Evolutionary conservation across 768 basidiomycete species (phyloP), one percentile per base, ranked within the genome.

Genomic region (Mycena belliarum): DNA sequence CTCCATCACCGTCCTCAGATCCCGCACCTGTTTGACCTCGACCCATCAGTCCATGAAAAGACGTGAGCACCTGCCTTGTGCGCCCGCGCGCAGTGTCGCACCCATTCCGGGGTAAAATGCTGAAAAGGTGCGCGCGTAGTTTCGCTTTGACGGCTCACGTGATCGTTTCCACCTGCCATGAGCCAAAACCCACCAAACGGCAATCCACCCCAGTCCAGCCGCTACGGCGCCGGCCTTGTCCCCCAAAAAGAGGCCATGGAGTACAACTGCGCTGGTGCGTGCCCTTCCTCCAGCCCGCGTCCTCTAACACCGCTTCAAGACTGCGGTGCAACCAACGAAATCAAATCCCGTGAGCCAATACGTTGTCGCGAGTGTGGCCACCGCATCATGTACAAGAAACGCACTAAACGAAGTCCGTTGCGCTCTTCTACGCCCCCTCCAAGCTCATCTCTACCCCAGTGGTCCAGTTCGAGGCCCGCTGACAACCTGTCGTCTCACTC

Each of bases 301-400:
- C 28, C 49, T 60, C 29, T 42, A 52, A 33, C 46, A 32, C 28
- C 24, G 28, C 21, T 28, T 37, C 35, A 67, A 93, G 95, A 97
- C 70, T 98, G 95, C 70, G 91, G 93, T 59, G 89, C 88, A 1
- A 90, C 90, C 75, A 97, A 95, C 72, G 88, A 91, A 68, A 94
- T 98, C 70, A 89, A 86, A 73, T 79, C 91, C 9, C 80, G 93
- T 57, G 96, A 98, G 71, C 93, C 93, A 41, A 95, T 98, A 63
- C 88, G 96, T 55, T 98, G 96, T 75, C 82, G 91, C 64, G 94
- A 98, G 69, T 98, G 96, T 68, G 96, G 96, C 4, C 96, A 98
- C 73, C 86, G 96, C 50, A 96, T 98, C 71, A 95, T 98, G 93
- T 98, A 97, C 76, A 98, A 98, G 76, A 97, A 95, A 73, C 79